Conservation (phyloP, 192 early-diverging fungal species). For the Umbelopsis ramanniana region DNA sequence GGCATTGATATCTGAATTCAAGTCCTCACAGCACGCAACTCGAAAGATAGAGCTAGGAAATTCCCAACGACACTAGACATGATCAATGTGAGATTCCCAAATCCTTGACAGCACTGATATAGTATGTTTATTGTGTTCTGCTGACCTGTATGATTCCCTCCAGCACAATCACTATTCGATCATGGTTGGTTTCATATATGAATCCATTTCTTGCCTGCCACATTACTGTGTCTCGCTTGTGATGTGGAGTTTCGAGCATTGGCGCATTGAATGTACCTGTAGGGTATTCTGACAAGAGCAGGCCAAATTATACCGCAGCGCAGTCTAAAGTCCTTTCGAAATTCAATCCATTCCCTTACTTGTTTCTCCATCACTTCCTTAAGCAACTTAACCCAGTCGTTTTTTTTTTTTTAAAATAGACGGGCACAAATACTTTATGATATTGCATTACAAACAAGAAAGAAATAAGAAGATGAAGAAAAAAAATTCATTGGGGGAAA, state of each 20-base stretch:
- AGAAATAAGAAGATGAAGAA: not conserved
- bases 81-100: not conserved
- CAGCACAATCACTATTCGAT: not conserved
- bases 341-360: no score
- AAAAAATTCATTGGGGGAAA: not conserved
- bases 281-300: not conserved
- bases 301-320: not conserved
- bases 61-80: not conserved
- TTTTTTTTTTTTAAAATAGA: not conserved
- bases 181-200: not conserved
- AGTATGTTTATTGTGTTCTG: not conserved
- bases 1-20: not conserved
- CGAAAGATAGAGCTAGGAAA: not conserved
- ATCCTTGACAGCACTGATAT: not conserved
- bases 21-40: not conserved
- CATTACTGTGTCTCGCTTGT: not conserved
- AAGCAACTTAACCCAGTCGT: no score
- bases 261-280: not conserved
- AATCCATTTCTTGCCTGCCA: slow-evolving; percentile 2
- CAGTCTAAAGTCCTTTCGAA: no score
- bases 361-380: no score
- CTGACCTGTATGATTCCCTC: not conserved
- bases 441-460: slow-evolving; percentile 13
- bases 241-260: not conserved
- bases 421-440: slow-evolving; percentile 6